Evolutionary conservation across 2,329 filamentous ascomycete species (phyloP).

Genomic region (Mollisiaceae sp.): DNA sequence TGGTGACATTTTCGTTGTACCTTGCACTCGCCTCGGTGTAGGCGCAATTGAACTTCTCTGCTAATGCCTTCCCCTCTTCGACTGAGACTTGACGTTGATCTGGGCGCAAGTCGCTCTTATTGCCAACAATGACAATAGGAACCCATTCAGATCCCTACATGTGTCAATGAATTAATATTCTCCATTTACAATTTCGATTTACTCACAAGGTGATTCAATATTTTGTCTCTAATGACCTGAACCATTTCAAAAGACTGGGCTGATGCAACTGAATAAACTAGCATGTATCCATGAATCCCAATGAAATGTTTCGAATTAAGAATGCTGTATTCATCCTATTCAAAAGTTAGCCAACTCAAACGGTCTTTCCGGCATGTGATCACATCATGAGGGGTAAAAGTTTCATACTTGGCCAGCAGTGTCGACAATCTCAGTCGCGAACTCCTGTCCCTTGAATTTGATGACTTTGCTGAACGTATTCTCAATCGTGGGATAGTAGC

Average conservation of each 20-base stretch:
- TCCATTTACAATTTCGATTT: not conserved
- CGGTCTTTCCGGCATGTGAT: slow-evolving; percentile 22
- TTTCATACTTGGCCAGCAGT: slow-evolving; percentile 83
- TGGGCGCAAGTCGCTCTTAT: slow-evolving; percentile 92
- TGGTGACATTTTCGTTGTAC: slow-evolving; percentile 91
- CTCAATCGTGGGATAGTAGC: slow-evolving; percentile 98
- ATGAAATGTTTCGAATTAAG: slow-evolving; percentile 99
- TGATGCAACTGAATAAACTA: slow-evolving; percentile 96
- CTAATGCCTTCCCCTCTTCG: slow-evolving; percentile 84
- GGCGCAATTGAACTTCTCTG: slow-evolving; percentile 86
- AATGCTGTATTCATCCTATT: slow-evolving; percentile 95
- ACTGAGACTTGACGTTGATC: slow-evolving; percentile 90
- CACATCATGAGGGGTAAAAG: slow-evolving; percentile 13
- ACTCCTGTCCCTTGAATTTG: slow-evolving; percentile 90
- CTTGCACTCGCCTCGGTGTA: slow-evolving; percentile 95
- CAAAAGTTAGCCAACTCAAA: slow-evolving; percentile 24
- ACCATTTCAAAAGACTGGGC: slow-evolving; percentile 98
- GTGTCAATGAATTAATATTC: slow-evolving; percentile 6
- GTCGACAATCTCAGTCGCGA: slow-evolving; percentile 95
- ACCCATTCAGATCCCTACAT: slow-evolving; percentile 85
- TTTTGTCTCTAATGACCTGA: slow-evolving; percentile 93
- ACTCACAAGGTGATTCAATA: slow-evolving; percentile 89
- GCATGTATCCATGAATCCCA: slow-evolving; percentile 97
- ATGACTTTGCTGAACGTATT: slow-evolving; percentile 98
- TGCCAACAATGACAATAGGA: slow-evolving; percentile 92